Evolutionary conservation across 2,329 filamentous ascomycete genomes (phyloP), one percentile per base, ranked within the genome.

Genomic region (Saccharata proteae): DNA sequence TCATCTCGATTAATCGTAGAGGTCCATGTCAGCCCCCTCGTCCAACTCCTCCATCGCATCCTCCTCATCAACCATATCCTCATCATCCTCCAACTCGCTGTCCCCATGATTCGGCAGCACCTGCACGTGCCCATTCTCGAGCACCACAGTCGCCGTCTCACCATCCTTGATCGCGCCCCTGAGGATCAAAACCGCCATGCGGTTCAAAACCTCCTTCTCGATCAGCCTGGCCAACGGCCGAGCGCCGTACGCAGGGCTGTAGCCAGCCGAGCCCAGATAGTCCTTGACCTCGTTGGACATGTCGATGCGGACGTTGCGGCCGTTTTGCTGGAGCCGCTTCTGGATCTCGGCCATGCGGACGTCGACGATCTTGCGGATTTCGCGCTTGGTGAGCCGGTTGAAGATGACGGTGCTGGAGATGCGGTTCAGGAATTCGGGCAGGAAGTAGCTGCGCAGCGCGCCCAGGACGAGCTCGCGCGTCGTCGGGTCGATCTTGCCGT

Each of bases 361-460:
- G 51, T 98, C 90, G 38, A 98, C 90, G 51, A 98, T 96, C 63
- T 75, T 84, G 50, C 90, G 79, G 48, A 98, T 98, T 61, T 98
- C 90, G 35, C 61, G 67, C 53, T 77, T 80, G 3, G 82, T 88
- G 34, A 98, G 79, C 28, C 90, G 81, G 68, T 98, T 98, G 74
- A 98, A 98, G 62, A 98, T 94, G 61, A 98, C 86, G 33, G 78
- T 83, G 38, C 80, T 90, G 60, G 74, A 88, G 66, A 98, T 96
- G 54, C 90, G 83, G 69, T 98, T 98, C 43, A 98, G 75, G 69
- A 98, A 98, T 51, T 98, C 90, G 18, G 90, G 90, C 2, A 98
- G 67, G 74, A 98, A 98, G 65, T 93, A 96, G 65, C 84, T 84
- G 49, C 88, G 80, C 21, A 98, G 71, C 4, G 86, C 75, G 32